Evolutionary conservation across 2,329 filamentous ascomycete genomes (phyloP).

Genomic region (Cladophialophora exuberans): DNA sequence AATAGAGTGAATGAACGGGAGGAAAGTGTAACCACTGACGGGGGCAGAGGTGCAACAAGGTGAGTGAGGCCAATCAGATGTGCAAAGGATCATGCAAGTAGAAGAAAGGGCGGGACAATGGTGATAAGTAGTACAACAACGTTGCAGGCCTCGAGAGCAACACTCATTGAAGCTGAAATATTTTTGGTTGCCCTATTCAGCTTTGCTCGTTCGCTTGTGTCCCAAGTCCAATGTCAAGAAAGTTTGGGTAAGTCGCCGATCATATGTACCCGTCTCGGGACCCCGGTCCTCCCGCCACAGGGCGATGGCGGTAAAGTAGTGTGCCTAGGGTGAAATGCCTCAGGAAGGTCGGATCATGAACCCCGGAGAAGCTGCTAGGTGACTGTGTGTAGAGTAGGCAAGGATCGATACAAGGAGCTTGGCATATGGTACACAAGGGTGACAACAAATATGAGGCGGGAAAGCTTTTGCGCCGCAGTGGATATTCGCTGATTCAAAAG

Average conservation of each 20-base stretch:
- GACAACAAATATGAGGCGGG: slow-evolving; percentile 7
- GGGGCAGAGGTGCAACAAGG: slow-evolving; percentile 16
- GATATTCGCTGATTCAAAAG: neutral
- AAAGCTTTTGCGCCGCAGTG: slow-evolving; percentile 7
- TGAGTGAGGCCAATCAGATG: slow-evolving; percentile 22
- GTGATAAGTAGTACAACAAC: slow-evolving; percentile 20
- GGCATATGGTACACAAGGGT: slow-evolving; percentile 1
- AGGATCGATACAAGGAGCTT: slow-evolving; percentile 5
- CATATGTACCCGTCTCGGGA: slow-evolving; percentile 7
- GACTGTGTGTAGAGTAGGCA: too few species aligned
- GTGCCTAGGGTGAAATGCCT: too few species aligned
- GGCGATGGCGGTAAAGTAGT: slow-evolving; percentile 1
- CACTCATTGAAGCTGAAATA: neutral
- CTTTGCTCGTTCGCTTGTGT: neutral
- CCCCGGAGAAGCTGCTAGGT: too few species aligned
- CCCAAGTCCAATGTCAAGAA: neutral
- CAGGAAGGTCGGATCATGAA: too few species aligned
- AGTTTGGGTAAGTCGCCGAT: slow-evolving; percentile 1
- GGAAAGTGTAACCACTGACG: slow-evolving; percentile 21
- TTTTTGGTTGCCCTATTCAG: slow-evolving; percentile 1
- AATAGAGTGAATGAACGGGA: slow-evolving; percentile 19
- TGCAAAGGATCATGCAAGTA: slow-evolving; percentile 3
- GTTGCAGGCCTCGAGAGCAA: slow-evolving; percentile 11
- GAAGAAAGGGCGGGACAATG: slow-evolving; percentile 8
- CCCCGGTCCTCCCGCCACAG: neutral